Evolutionary conservation across 2,329 filamentous ascomycete genomes (phyloP), one percentile per base, ranked within the genome.

Genomic region (Mycosphaerella arachidis): DNA sequence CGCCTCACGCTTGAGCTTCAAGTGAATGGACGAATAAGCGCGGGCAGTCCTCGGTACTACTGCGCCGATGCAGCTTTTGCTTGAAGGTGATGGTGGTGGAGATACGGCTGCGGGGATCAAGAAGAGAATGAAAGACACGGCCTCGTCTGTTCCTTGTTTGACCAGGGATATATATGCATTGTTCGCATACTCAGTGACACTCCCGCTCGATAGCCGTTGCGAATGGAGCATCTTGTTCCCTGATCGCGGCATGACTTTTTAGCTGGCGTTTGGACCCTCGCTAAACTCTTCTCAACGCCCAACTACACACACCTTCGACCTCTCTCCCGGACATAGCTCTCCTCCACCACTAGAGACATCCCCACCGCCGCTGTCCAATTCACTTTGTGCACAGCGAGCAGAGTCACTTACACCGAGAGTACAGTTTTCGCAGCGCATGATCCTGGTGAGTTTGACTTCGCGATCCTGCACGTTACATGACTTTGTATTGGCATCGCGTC

Each of bases 351-450:
- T 33, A 40, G 33, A 27, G n/a, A n/a, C 9, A 33, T 29, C 29
- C 52, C 29, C 33, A 3, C 55, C 50, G 51, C 55, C 65, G 73
- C 74, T 73, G 75, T 77, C 74, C 75, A 77, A 77, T 77, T 77
- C 66, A 67, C 65, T 76, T 77, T 77, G 75, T 72, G 62, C 60
- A 78, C 74, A 71, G 75, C 73, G 67, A 58, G 62, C 56, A 48
- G 45, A 54, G 40, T 53, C 53, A 58, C 50, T 6, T 48, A 31
- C 20, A 12, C 24, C 6, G 18, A 9, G 10, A 4, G 10, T 48
- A 6, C 8, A 12, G 12, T 13, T 5, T 12, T 13, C 46, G 30
- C 50, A 52, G 55, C 35, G 53, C 55, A 61, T 58, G 45, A 58
- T 6, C 48, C 30, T 56, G 59, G 59, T 61, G 59, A 61, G 59